Evolutionary conservation across 2,329 filamentous ascomycete genomes (phyloP), one percentile per base, ranked within the genome.

Genomic region (Pyricularia grisea): DNA sequence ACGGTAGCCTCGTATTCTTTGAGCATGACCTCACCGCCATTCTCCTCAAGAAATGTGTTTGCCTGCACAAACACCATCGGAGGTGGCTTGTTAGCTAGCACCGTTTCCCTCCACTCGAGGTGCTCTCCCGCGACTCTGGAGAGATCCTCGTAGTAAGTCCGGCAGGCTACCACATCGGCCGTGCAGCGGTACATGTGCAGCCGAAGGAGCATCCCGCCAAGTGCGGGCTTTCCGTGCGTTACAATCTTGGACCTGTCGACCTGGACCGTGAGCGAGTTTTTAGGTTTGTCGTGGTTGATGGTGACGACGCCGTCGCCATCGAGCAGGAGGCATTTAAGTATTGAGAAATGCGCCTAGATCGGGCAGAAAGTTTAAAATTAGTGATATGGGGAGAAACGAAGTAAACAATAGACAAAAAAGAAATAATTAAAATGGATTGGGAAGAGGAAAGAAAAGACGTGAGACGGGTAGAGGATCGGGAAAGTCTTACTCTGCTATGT

Each of bases 101-200:
- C 86, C 27, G 84, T 83, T 30, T 85, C 80, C 69, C 87, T 76
- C 74, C 88, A 85, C 72, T 81, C 71, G 76, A 87, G 73, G 78
- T 78, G 85, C 65, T 85, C 81, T 28, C 75, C 78, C 17, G 86
- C 82, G 3, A 90, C 87, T 14, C 75, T 76, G 0, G 85, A 87
- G 60, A 89, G 83, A 3, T 82, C 79, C 67, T 88, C 85, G 73
- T 89, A 90, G 75, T 88, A 81, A 67, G 76, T 76, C 60, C 81
- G 82, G 25, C 86, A 88, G 4, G 76, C 78, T 55, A 80, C 75
- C 10, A 84, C 79, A 72, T 90, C 87, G 1, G 87, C 88, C 2
- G 85, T 90, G 66, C 84, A 86, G 72, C 88, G 88, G 75, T 83
- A 89, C 65, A 90, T 82, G 71, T 90, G 87, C 68, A 90, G 76